These are phyloP conservation scores for Yamadazyma takamatsuzukensis DNA, from an alignment of 805 yeast species.

Conservation along the genomic window DNA sequence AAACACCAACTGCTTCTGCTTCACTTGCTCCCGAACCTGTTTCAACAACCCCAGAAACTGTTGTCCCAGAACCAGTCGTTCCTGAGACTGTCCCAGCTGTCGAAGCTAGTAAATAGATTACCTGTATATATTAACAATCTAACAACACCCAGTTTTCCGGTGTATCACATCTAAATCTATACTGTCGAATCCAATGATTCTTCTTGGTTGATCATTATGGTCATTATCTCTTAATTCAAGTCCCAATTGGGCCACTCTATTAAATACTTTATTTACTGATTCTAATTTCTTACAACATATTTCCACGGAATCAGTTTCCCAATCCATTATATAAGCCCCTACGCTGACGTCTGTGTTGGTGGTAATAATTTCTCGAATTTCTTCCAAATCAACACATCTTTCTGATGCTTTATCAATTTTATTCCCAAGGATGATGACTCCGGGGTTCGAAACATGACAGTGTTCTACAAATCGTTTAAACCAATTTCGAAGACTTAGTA, in stretches of 20 bases:
- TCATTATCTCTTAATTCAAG: constrained; percentile 13
- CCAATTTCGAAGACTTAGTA: constrained; percentile 47
- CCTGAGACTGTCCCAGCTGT: background rate
- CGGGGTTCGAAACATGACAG: constrained; percentile 46
- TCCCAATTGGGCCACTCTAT: constrained; percentile 36
- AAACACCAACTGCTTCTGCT: constrained; percentile 1
- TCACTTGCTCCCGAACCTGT: constrained; percentile 1
- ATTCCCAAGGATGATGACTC: constrained; percentile 52
- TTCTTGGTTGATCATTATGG: constrained; percentile 7
- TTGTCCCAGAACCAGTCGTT: constrained; percentile 1
- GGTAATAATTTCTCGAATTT: constrained; percentile 31
- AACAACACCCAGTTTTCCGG: constrained; percentile 7
- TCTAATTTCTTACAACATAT: constrained; percentile 27
- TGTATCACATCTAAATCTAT: constrained; percentile 20
- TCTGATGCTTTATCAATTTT: constrained; percentile 39
- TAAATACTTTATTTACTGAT: constrained; percentile 31
- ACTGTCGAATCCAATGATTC: constrained; percentile 27
- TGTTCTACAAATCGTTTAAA: constrained; percentile 44
- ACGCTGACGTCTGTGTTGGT: constrained; percentile 17
- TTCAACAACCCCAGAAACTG: constrained; percentile 1
- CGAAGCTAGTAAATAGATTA: background rate
- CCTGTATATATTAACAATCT: constrained; percentile 2
- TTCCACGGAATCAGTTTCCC: constrained; percentile 33
- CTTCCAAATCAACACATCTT: constrained; percentile 33
- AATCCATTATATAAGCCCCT: constrained; percentile 25